Evolutionary conservation across 2,329 filamentous ascomycete species (phyloP), one percentile per base, ranked within the genome.

Genomic region (Diaporthe citrichinensis): DNA sequence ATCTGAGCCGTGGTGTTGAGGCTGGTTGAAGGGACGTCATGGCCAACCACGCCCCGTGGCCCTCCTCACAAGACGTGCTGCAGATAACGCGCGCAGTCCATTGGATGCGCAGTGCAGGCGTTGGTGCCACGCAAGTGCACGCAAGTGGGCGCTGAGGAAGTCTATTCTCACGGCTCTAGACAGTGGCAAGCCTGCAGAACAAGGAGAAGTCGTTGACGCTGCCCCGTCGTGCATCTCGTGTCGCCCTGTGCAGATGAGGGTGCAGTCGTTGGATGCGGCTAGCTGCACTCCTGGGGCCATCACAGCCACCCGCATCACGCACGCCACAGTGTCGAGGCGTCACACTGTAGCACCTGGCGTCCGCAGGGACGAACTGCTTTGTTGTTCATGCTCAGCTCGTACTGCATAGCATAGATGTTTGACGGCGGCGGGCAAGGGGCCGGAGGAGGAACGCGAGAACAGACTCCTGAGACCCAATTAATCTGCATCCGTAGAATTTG

Each of bases 1-100:
- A 61, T 53, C 61, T 58, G 53, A 74, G 53, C 41, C 53, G 17
- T 74, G 62, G n/a, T 74, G 72, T 69, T 71, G 72, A 61, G 72
- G 72, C 72, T 74, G 72, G 61, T 58, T n/a, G 53, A 51, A 41
- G n/a, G 31, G 53, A 39, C 39, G 62, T 15, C 53, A 31, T 46
- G 39, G 31, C 46, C 46, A 53, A 53, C 28, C 23, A 53, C 10
- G 46, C 25, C 39, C 31, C 55, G 4, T 34, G 25, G 28, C 7
- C 57, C 44, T 39, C 31, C n/a, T 25, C 6, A n/a, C 25, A 44
- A 58, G 31, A 44, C n/a, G 53, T 31, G 62, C 17, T 71, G 72
- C 44, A 39, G 41, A 53, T 36, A 23, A 12, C 15, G 17, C 46
- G 46, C 12, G 65, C 46, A 39, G 31, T 36, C 65, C 31, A 39